phyloP scores from a whole-genome alignment of 495 filamentous ascomycete genomes.

The Hypoxylon lienhwacheense region DNA sequence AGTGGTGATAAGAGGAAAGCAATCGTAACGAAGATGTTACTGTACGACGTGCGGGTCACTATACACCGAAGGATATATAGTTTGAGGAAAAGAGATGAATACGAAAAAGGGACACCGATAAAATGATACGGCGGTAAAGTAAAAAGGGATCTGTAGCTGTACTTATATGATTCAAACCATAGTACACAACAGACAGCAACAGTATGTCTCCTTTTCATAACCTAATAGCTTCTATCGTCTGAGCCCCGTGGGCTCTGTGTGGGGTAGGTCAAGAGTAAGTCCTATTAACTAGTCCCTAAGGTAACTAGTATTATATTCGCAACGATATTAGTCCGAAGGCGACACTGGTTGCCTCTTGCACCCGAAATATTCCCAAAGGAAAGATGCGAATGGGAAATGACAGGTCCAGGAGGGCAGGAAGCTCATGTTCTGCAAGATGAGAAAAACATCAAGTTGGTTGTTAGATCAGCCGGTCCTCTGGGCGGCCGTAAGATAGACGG shows the following conservation, averaged over 20 bases:
- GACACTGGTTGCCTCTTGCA: slow-evolving; percentile 25
- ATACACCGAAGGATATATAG: slow-evolving; percentile 27
- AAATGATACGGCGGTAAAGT: slow-evolving; percentile 10
- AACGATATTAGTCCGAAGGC: slow-evolving; percentile 44
- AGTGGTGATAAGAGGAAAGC: slow-evolving; percentile 5
- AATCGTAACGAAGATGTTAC: slow-evolving; percentile 12
- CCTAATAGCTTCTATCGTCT: slow-evolving; percentile 39
- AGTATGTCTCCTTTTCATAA: slow-evolving; percentile 36
- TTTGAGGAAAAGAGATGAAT: slow-evolving; percentile 16
- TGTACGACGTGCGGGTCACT: slow-evolving; percentile 15
- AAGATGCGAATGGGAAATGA: slow-evolving; percentile 24
- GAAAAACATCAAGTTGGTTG: slow-evolving; percentile 8
- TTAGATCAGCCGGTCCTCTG: slow-evolving; percentile 23
- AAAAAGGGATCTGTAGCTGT: slow-evolving; percentile 23
- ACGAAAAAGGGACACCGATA: slow-evolving; percentile 24
- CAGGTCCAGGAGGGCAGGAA: not conserved
- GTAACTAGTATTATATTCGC: slow-evolving; percentile 40
- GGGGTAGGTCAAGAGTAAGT: slow-evolving; percentile 33
- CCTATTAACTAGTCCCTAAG: slow-evolving; percentile 28
- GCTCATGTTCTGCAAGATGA: slow-evolving; percentile 9
- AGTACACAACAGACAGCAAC: slow-evolving; percentile 10
- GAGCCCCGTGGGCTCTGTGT: slow-evolving; percentile 24
- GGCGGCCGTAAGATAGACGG: slow-evolving; percentile 15
- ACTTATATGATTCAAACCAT: slow-evolving; percentile 27
- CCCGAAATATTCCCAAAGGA: slow-evolving; percentile 21